These are phyloP conservation scores for Sisymbrium irio DNA, from an alignment of 345 rosid genomes.

Conservation along the genomic window DNA sequence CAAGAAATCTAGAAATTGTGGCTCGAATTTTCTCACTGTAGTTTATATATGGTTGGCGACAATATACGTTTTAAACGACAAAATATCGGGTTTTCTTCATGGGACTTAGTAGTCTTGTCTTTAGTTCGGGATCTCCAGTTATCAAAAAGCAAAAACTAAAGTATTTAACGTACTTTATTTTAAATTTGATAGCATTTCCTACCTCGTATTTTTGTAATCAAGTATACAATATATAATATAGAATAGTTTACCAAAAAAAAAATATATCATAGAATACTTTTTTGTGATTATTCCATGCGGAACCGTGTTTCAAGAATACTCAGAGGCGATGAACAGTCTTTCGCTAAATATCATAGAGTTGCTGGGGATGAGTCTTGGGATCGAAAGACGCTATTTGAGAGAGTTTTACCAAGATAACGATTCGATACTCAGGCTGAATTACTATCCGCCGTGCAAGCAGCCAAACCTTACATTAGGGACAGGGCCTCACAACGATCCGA, in stretches of 20 bases:
- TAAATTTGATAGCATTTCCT: too few relatives aligned
- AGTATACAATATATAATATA: neutral
- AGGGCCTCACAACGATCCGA: neutral
- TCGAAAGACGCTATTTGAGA: neutral
- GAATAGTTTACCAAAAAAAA: too few relatives aligned
- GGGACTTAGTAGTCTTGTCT: neutral
- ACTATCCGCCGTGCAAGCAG: conserved; percentile 3
- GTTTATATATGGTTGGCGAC: neutral
- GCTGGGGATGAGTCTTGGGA: neutral
- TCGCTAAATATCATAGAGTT: neutral
- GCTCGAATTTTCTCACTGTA: neutral
- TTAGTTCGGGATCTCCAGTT: neutral
- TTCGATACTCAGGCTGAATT: neutral
- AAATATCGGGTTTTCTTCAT: neutral
- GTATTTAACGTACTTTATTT: too few relatives aligned
- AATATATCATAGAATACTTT: too few relatives aligned
- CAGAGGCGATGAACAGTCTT: conserved; percentile 1
- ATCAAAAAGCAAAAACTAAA: neutral
- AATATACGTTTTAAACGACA: neutral
- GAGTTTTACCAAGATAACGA: conserved; percentile 1
- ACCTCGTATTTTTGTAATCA: too few relatives aligned
- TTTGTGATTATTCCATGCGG: neutral
- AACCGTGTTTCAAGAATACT: neutral
- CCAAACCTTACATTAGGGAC: neutral
- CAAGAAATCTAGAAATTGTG: neutral